phyloP scores from a whole-genome alignment of 1,139 yeast genomes.

The Pichia sp. region DNA sequence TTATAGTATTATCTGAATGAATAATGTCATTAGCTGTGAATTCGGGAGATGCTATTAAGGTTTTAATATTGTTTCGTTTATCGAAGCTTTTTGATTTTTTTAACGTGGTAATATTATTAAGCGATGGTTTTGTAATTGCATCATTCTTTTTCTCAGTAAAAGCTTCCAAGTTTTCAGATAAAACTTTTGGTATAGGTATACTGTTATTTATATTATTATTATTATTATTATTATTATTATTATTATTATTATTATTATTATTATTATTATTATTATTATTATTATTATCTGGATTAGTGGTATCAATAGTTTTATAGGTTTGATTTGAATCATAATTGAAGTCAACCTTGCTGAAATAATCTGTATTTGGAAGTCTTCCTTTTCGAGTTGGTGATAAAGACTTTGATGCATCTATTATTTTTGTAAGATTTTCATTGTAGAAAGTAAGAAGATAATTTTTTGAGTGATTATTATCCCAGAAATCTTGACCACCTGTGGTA shows the following conservation, averaged over 20 bases:
- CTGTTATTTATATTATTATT: no score
- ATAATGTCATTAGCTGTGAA: neutral
- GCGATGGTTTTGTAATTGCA: no score
- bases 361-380: neutral
- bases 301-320: neutral
- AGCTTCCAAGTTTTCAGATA: no score
- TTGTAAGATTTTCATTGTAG: constrained; percentile 22
- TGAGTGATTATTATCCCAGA: constrained; percentile 70
- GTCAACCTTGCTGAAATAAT: neutral
- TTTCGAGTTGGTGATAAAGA: constrained; percentile 1
- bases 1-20: neutral
- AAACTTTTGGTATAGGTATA: no score
- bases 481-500: constrained; percentile 43
- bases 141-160: no score
- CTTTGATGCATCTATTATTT: neutral
- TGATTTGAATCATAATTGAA: neutral
- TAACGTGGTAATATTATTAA: no score
- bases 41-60: constrained; percentile 3
- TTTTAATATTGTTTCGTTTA: constrained; percentile 4
- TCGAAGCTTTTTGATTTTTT: constrained; percentile 15
- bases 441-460: constrained; percentile 54
- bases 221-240: neutral
- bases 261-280: neutral
- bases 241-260: neutral
- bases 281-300: neutral